Evolutionary conservation across 345 rosid genomes (phyloP), one percentile per base, ranked within the genome.

Genomic region (Gossypium longicalyx): DNA sequence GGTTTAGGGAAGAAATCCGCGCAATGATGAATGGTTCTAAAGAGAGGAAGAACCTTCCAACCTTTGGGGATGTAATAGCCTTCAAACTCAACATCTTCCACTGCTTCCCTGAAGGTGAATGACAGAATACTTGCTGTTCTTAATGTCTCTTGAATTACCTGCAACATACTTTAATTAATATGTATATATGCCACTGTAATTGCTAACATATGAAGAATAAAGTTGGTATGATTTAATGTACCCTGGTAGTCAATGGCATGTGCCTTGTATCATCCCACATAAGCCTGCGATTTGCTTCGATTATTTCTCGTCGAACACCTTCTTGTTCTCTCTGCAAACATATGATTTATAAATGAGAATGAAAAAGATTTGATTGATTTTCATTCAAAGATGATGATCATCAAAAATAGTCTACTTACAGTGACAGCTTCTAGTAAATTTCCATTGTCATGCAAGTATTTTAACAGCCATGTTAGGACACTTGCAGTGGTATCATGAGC

Each of bases 401-500:
- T 19, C 1, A n/a, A 45, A 72, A 20, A 56, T 27, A 59, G 7
- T 12, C 20, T 23, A 23, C 71, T 83, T 87, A 94, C 98, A 67
- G 76, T 75, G 67, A 91, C 91, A 61, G 91, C 88, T 53, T 84
- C 87, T 41, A 92, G 87, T 71, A 89, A 58, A 51, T 82, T 83
- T 3, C 71, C 56, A 61, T 92, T 83, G 59, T 94, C 98, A 73
- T 88, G 93, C 76, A 94, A 80, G 82, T 92, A 91, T 84, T 94
- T 94, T 70, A 94, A 80, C 65, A 88, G 82, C 98, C 98, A 94
- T 17, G 98, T 94, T 15, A 91, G 79, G 51, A 83, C 91, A 76
- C 93, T 89, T 12, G 98, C 98, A 20, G 98, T 94, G 10, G 97
- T 92, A 66, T 94, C 98, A n/a, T 91, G 95, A 65, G 98, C 98